phyloP scores from a whole-genome alignment of 441 rosid species.

The Syzygium malaccense region DNA sequence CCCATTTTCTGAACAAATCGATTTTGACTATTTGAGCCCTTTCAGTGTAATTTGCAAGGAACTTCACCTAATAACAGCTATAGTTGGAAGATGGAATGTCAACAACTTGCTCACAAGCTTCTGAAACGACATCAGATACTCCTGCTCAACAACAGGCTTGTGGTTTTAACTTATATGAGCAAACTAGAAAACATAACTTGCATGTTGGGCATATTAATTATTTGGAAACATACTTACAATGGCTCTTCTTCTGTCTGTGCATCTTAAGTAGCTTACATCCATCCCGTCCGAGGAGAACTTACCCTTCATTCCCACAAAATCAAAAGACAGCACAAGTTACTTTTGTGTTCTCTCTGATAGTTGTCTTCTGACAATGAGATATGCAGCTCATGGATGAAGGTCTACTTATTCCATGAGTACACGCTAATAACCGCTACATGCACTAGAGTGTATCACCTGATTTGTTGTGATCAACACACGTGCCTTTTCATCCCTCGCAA shows the following conservation, averaged over 20 bases:
- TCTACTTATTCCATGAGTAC: neutral
- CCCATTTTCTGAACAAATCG: neutral
- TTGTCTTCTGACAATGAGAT: neutral
- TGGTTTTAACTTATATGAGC: neutral
- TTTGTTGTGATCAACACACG: neutral
- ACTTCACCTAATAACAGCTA: neutral
- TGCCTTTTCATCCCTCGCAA: neutral
- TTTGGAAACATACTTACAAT: neutral
- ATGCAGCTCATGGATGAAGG: neutral
- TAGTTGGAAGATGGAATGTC: slow-evolving; percentile 1
- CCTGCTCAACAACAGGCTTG: neutral
- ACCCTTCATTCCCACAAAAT: neutral
- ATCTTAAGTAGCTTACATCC: neutral
- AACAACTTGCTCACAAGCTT: neutral
- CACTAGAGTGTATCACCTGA: neutral
- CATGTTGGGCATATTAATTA: neutral
- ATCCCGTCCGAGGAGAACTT: neutral
- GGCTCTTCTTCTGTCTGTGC: neutral
- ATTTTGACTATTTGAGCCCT: neutral
- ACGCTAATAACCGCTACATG: neutral
- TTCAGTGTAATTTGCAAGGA: neutral
- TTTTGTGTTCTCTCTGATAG: neutral
- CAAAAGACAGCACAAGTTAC: neutral
- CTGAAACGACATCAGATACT: neutral
- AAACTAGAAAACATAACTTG: neutral